Evolutionary conservation across 2,329 filamentous ascomycete genomes (phyloP).

Genomic region (Cercospora sojina): DNA sequence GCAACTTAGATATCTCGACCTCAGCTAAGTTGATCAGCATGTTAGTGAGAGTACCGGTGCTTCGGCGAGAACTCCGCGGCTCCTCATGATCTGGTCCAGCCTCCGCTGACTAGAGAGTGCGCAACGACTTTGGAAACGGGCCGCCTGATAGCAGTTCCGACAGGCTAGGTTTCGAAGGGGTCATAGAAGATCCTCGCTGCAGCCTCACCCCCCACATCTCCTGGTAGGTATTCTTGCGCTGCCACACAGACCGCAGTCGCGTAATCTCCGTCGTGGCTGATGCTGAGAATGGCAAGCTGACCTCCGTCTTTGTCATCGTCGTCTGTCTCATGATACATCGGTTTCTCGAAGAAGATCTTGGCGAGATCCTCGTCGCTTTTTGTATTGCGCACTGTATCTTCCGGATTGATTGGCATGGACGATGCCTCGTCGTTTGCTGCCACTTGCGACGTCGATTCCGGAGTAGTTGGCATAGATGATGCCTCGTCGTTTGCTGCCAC

Average conservation of each 20-base stretch:
- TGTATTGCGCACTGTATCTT: neutral
- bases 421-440: neutral
- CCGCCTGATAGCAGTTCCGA: neutral
- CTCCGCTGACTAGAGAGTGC: neutral
- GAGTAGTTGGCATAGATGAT: too few species aligned
- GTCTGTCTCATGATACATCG: neutral
- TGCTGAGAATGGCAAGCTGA: slow-evolving; percentile 69
- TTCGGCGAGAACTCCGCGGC: neutral
- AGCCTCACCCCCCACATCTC: slow-evolving; percentile 33
- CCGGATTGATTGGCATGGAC: neutral
- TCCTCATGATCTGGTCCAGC: neutral
- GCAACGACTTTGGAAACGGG: neutral
- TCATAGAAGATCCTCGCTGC: slow-evolving; percentile 5
- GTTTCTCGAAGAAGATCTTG: neutral
- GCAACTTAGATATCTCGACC: neutral
- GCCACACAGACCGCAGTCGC: slow-evolving; percentile 69
- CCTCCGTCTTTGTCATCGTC: slow-evolving; percentile 14
- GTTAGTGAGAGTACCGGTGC: neutral
- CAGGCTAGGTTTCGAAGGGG: neutral
- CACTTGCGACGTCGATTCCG: neutral
- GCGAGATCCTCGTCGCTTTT: too few species aligned
- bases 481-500: too few species aligned
- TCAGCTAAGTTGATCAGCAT: neutral
- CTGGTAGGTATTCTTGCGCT: slow-evolving; percentile 29
- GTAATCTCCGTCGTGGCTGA: slow-evolving; percentile 85